Conservation (phyloP, 1,284 basidiomycete genomes). For the Cutaneotrichosporon sp. region DNA sequence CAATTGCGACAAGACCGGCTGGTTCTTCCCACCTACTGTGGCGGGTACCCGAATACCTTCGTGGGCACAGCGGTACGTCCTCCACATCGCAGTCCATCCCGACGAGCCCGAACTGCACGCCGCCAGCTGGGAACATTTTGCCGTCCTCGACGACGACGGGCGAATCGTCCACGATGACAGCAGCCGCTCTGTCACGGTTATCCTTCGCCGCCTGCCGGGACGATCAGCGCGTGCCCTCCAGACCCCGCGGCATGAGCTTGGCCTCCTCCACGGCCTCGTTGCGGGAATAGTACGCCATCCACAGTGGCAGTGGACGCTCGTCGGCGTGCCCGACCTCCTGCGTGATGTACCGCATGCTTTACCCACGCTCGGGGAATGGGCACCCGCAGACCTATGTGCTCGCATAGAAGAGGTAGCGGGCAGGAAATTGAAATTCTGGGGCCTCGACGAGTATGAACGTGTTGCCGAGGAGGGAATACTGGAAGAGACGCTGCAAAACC, state of each 20-base stretch:
- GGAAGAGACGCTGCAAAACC: too few relatives aligned
- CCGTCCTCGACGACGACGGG: background rate
- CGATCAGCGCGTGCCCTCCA: background rate
- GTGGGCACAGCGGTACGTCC: background rate
- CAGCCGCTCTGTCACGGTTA: background rate
- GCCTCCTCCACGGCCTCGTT: background rate
- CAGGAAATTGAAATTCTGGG: too few relatives aligned
- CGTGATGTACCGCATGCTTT: too few relatives aligned
- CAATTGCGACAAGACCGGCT: conserved; percentile 5
- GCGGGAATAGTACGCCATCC: background rate
- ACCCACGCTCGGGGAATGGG: too few relatives aligned
- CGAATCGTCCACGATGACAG: too few relatives aligned
- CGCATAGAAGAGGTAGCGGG: too few relatives aligned
- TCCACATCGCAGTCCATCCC: background rate
- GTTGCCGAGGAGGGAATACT: too few relatives aligned
- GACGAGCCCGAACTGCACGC: background rate
- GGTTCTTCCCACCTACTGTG: background rate
- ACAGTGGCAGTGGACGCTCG: background rate
- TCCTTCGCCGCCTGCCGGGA: background rate
- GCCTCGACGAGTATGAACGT: background rate
- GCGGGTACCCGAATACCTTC: background rate
- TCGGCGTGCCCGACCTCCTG: background rate
- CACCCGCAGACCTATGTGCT: too few relatives aligned
- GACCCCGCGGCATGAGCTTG: background rate
- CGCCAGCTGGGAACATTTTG: background rate